Evolutionary conservation across 2,329 filamentous ascomycete genomes (phyloP), one percentile per base, ranked within the genome.

Genomic region (Massarina eburnea): DNA sequence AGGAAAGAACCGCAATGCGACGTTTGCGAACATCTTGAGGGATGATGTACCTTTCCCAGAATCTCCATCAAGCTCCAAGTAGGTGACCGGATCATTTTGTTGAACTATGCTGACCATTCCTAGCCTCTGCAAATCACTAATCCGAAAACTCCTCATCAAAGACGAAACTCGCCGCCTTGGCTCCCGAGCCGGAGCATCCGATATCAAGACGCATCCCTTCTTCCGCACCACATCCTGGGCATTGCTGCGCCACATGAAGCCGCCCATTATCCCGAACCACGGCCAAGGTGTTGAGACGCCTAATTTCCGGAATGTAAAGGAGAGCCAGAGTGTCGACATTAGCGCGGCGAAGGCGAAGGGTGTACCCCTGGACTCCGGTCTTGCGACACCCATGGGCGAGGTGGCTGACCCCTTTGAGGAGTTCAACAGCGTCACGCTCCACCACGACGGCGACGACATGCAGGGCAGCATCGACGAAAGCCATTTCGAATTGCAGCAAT

Each of bases 221-320:
- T 99, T 99, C 81, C 85, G 91, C 51, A 87, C 86, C 14, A 97
- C 92, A 3, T 91, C 95, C 67, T 99, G 94, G 94, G 94, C 94
- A 19, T 80, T 99, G 30, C 90, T 99, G 57, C 88, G 94, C 43
- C 94, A 99, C 71, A 94, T 91, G 87, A 97, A 96, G 71, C 94
- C 94, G 24, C 94, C 94, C 1, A 99, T 99, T 73, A 86, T 97
- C 34, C 94, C 94, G 8, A 86, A 95, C 62, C 87, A 92, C 68
- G 91, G 91, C 43, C 86, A 88, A 45, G 94, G 89, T 37, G 85
- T 94, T 57, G 94, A 99, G 70, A 96, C 94, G 0, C 79, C 96
- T 64, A 99, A 99, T 72, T 99, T 99, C 80, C 84, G 94, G 55
- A 96, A 95, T 61, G 91, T 99, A 46, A 99, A 97, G 74, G 94